Conservation (phyloP, 768 basidiomycete genomes). For the Tulasnella sp. region DNA sequence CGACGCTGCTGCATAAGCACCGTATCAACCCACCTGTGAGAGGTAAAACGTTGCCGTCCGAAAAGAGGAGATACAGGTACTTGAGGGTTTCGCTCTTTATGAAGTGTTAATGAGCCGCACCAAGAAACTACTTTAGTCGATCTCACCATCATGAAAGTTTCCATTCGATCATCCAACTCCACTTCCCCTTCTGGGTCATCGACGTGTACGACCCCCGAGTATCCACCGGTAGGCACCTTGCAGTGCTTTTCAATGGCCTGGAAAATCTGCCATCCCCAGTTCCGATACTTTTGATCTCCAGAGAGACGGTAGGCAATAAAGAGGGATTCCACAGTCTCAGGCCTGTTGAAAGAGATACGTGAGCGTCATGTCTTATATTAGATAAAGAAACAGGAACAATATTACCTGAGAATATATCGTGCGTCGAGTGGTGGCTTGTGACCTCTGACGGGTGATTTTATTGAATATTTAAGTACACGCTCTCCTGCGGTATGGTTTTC, state of each 20-base stretch:
- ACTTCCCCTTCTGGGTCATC: constrained; percentile 63
- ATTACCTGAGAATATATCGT: constrained; percentile 81
- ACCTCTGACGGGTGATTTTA: background rate
- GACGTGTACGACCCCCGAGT: constrained; percentile 78
- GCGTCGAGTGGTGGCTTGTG: constrained; percentile 52
- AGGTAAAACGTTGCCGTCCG: constrained; percentile 64
- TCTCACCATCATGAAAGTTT: constrained; percentile 82
- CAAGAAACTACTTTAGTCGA: background rate
- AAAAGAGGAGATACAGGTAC: constrained; percentile 85
- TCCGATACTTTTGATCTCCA: constrained; percentile 74
- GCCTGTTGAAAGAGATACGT: constrained; percentile 45
- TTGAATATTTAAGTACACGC: background rate
- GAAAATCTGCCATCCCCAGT: constrained; percentile 89
- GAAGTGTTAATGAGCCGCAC: background rate
- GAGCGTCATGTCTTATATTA: background rate
- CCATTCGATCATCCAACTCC: constrained; percentile 79
- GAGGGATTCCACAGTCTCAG: constrained; percentile 91
- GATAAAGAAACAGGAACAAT: constrained; percentile 30
- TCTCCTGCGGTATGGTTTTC: background rate
- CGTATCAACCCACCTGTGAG: constrained; percentile 58
- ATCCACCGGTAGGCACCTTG: constrained; percentile 72
- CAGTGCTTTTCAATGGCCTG: constrained; percentile 83
- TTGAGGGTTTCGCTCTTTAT: constrained; percentile 81
- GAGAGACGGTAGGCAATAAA: constrained; percentile 90
- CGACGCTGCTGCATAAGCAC: background rate